Evolutionary conservation across 768 basidiomycete genomes (phyloP), one percentile per base, ranked within the genome.

Genomic region (Amanita fuliginea): DNA sequence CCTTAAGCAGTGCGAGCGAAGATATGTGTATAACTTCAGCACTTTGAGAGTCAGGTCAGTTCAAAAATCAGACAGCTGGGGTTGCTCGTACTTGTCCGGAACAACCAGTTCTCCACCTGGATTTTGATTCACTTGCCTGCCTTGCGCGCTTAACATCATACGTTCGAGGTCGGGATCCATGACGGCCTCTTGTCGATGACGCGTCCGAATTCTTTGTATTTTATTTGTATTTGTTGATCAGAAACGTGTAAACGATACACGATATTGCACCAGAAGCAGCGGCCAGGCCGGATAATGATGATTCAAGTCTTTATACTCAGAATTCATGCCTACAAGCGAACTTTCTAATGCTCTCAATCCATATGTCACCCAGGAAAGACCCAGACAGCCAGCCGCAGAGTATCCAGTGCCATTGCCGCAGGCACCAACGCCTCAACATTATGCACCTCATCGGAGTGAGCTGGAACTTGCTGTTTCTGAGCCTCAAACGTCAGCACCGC

Each of bases 11-110:
- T n/a, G 96, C 96, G 2, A 99, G 70, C 7, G 92, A 94, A 14
- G 93, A 96, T 59, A 99, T 98, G 66, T 97, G 92, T 55, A 98
- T 94, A 60, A 90, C 86, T 71, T 92, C 89, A 63, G 89, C 89
- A 61, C 88, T 92, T 11, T 54, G 26, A 48, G 14, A 37, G n/a
- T 4, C 13, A 35, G 7, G 33, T 50, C 33, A 49, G 47, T 39
- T 37, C 9, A n/a, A 22, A 6, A 14, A 6, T 39, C 35, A 19
- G 26, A 36, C 5, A 5, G 14, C 6, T 1, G 30, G 19, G 5
- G 18, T 1, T 11, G 10, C 8, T 33, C 49, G 42, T 50, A 50
- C 49, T 50, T 50, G 74, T 91, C 88, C 42, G 88, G 88, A 4
- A 80, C 72, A 40, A 67, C 69, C 3, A 65, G 60, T 48, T 84